Conservation (phyloP, 805 yeast genomes). For the Candida anglica region DNA sequence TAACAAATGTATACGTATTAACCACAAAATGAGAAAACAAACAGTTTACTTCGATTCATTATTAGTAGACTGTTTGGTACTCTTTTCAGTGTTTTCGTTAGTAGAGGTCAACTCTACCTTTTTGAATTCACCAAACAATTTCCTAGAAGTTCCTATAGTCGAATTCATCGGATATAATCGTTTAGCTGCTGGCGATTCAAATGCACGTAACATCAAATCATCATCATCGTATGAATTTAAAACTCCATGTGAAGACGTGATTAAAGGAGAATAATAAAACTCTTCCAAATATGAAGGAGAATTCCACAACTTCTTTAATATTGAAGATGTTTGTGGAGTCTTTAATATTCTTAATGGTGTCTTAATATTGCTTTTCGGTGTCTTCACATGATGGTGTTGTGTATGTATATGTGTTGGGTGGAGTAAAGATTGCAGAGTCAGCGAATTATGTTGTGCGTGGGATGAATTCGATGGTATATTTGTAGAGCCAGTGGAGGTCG, state of each 20-base stretch:
- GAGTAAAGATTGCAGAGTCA: conserved; percentile 1
- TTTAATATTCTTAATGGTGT: conserved; percentile 34
- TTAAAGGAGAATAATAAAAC: conserved; percentile 50
- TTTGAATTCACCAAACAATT: conserved; percentile 16
- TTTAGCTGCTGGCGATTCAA: conserved; percentile 25
- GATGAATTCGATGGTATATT: no score
- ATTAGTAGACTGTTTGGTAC: no score
- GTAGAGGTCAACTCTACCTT: conserved; percentile 12
- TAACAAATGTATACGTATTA: no score
- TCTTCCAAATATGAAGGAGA: conserved; percentile 67
- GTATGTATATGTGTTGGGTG: conserved; percentile 3
- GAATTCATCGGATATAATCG: conserved; percentile 6
- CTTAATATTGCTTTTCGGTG: conserved; percentile 31
- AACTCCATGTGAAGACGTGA: conserved; percentile 14
- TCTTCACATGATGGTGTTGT: conserved; percentile 16
- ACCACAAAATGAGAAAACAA: no score
- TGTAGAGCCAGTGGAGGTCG: no score
- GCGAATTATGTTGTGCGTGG: no score
- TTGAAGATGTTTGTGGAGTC: conserved; percentile 41
- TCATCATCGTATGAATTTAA: conserved; percentile 42
- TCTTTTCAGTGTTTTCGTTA: no score
- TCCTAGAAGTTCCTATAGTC: conserved; percentile 8
- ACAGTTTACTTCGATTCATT: no score
- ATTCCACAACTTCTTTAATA: conserved; percentile 54
- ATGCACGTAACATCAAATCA: conserved; percentile 40